Evolutionary conservation across 768 basidiomycete genomes (phyloP).

Genomic region (Mycena amicta): DNA sequence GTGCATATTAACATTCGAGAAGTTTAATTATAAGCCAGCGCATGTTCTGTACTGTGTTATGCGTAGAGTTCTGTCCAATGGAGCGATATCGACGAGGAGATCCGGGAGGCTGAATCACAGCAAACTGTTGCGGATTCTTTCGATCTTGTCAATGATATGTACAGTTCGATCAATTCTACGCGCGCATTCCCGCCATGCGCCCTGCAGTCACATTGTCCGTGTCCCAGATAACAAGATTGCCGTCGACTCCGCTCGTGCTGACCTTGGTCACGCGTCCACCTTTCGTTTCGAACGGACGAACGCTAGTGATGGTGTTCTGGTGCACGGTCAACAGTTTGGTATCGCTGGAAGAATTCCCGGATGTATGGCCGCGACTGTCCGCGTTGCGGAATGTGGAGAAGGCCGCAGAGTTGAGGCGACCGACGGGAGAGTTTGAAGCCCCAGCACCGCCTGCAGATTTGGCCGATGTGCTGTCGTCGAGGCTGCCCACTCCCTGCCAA

Average conservation of each 20-base stretch:
- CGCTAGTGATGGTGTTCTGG: conserved; percentile 97
- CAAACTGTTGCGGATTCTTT: too few relatives aligned
- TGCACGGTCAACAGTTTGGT: conserved; percentile 89
- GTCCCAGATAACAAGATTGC: conserved; percentile 90
- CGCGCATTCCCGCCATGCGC: too few relatives aligned
- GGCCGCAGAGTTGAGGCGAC: conserved; percentile 88
- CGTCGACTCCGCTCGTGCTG: conserved; percentile 93
- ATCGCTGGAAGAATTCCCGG: conserved; percentile 36
- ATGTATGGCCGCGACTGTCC: conserved; percentile 69
- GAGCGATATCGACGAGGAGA: not conserved
- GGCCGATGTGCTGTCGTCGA: conserved; percentile 75
- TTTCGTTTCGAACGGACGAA: conserved; percentile 70
- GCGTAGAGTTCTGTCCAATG: not conserved
- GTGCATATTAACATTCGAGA: conserved; percentile 61
- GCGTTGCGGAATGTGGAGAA: conserved; percentile 94
- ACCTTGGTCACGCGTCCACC: conserved; percentile 69
- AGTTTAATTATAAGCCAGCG: conserved; percentile 7
- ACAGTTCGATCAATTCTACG: too few relatives aligned
- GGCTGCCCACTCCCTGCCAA: conserved; percentile 79
- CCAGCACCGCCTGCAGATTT: conserved; percentile 49
- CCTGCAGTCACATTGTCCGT: conserved; percentile 54
- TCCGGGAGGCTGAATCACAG: too few relatives aligned
- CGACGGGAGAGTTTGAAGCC: conserved; percentile 51
- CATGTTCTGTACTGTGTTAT: not conserved
- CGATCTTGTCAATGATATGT: too few relatives aligned